Conservation (phyloP, 352 stramenopile species). For the Globisporangium echinulatum region DNA sequence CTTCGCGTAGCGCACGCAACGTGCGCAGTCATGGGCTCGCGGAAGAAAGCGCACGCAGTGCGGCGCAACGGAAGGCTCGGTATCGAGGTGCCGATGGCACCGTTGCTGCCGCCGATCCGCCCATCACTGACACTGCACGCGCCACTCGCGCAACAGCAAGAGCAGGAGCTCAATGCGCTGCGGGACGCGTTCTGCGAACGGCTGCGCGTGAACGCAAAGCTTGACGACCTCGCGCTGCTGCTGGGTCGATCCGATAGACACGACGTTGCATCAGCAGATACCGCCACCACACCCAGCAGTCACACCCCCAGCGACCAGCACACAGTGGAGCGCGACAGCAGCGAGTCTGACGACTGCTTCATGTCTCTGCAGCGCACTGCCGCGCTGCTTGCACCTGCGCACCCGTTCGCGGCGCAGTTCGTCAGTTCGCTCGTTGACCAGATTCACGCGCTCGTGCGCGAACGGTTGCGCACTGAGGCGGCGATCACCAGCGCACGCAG, state of each 20-base stretch:
- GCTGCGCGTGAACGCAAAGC: constrained; percentile 12
- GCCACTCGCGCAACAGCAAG: constrained; percentile 11
- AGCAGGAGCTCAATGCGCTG: constrained; percentile 14
- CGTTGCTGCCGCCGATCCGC: constrained; percentile 14
- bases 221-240: constrained; percentile 12
- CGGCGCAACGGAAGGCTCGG: constrained; percentile 16
- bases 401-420: constrained; percentile 18
- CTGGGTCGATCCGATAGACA: not conserved
- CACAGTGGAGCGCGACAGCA: not conserved
- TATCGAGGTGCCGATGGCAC: not conserved
- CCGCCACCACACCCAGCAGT: not conserved
- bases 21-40: not conserved
- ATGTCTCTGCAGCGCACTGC: constrained; percentile 2
- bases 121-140: not conserved
- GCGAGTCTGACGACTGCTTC: constrained; percentile 14
- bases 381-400: constrained; percentile 4
- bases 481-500: not conserved
- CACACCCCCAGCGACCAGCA: no score
- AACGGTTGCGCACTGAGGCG: constrained; percentile 15
- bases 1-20: no score
- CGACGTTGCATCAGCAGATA: not conserved
- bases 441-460: constrained; percentile 14
- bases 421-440: constrained; percentile 7
- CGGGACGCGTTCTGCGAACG: constrained; percentile 16
- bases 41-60: constrained; percentile 7